Base-by-base conservation (phyloP, 495 filamentous ascomycete genomes). In the Penicillium paradoxum region DNA sequence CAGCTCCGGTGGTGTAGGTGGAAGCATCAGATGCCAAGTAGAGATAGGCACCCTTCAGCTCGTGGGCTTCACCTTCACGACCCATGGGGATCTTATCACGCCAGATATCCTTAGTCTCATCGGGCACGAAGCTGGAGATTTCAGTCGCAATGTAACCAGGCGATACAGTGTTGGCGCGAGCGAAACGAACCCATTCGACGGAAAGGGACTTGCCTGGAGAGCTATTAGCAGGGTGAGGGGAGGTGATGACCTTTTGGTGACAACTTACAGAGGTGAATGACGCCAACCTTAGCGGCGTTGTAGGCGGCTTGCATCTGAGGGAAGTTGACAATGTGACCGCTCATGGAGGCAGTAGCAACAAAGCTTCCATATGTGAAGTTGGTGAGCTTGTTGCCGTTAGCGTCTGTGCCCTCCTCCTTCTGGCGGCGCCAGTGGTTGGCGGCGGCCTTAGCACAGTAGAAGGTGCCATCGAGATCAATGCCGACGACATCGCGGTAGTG, bases 131-230 rank as follows among this genome's bases (percentile, higher is more conserved):
- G 56, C 75, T 72, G 32, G 87, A 87, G 58, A 95, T 87, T 60
- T 90, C 90, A 0, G 90, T 96, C 21, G 79, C 81, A 54, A 95
- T 93, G 66, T 93, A 96, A 4, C 91, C 91, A 1, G 91, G 91
- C 3, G 86, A 91, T 29, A 96, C 71, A 19, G 82, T 83, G 69
- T 96, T 96, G 47, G 80, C 86, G 22, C 91, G 79, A 9, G 91
- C 91, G 62, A 90, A 95, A 24, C 83, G 84, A 18, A 87, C 81
- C 89, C 90, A 95, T 67, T 96, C 91, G 22, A 95, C 80, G 2
- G 90, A 88, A 11, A 96, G 76, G 17, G 85, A 87, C 66, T 79
- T 83, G 70, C 81, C 82, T 80, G 47, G 9, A 3, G 18, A 9
- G 19, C n/a, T 19, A 33, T 59, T 55, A 55, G 30, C 7, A 18